Evolutionary conservation across 164 flowering plant genomes (phyloP).

Genomic region (Liquidambar formosana): DNA sequence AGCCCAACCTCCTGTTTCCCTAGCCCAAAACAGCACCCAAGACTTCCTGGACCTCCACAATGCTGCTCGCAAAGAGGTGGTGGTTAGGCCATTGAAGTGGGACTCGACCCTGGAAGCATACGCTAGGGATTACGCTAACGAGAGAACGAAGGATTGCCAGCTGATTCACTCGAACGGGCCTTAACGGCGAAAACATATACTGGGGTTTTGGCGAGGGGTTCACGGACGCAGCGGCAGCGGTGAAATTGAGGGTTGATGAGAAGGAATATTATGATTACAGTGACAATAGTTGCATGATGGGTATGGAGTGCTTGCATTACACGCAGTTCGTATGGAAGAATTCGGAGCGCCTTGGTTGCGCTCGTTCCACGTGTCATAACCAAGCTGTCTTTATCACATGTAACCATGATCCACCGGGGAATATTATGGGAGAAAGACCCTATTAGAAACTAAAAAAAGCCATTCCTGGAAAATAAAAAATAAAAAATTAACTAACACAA

Average conservation of each 20-base stretch:
- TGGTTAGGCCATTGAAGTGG: too few relatives aligned
- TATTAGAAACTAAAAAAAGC: too few relatives aligned
- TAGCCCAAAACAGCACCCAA: too few relatives aligned
- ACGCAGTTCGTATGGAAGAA: slow-evolving; percentile 21
- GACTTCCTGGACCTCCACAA: slow-evolving; percentile 3
- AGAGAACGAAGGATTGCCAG: slow-evolving; percentile 11
- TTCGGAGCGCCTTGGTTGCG: slow-evolving; percentile 18
- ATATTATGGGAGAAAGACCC: not conserved
- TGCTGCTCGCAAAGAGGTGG: not conserved
- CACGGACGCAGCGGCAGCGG: slow-evolving; percentile 1
- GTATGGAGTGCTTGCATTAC: slow-evolving; percentile 13
- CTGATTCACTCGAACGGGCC: slow-evolving; percentile 25
- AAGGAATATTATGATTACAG: too few relatives aligned
- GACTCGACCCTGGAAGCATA: too few relatives aligned
- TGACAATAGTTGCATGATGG: slow-evolving; percentile 4
- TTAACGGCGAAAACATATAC: slow-evolving; percentile 29
- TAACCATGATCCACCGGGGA: slow-evolving; percentile 16
- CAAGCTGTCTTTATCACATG: slow-evolving; percentile 12
- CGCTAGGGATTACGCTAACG: slow-evolving; percentile 14
- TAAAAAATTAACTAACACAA: too few relatives aligned
- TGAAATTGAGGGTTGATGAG: slow-evolving; percentile 18
- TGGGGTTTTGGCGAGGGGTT: slow-evolving; percentile 10
- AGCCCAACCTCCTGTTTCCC: too few relatives aligned
- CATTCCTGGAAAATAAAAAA: too few relatives aligned
- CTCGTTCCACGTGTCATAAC: not conserved